Conservation (phyloP, 202 grass and related monocot species). For the Zoysia matrella region DNA sequence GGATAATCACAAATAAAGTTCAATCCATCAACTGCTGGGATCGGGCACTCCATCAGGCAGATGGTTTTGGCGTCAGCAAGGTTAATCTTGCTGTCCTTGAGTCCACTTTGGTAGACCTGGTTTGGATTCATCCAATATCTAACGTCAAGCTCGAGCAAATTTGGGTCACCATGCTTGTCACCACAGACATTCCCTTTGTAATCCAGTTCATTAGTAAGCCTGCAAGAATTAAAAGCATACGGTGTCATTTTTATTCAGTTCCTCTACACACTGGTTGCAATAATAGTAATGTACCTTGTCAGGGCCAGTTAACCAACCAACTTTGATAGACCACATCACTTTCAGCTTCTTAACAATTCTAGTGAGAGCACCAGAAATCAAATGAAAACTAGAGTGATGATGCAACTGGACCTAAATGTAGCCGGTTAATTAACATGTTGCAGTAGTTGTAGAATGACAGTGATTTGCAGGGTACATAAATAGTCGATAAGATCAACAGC, state of each 20-base stretch:
- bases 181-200: conserved; percentile 96
- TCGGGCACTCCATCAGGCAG: conserved; percentile 96
- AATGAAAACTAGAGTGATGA: neutral
- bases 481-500: neutral
- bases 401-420: neutral
- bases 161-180: conserved; percentile 61
- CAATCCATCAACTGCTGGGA: conserved; percentile 66
- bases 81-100: conserved; percentile 69
- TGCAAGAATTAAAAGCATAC: conserved; percentile 31
- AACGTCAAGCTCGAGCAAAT: conserved; percentile 84
- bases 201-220: conserved; percentile 87
- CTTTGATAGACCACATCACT: neutral
- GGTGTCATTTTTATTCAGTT: neutral
- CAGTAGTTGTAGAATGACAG: neutral
- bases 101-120: conserved; percentile 91
- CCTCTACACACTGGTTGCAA: neutral
- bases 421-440: neutral
- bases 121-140: conserved; percentile 93
- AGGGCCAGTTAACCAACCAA: neutral
- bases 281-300: neutral
- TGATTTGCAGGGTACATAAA: neutral
- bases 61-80: conserved; percentile 83
- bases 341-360: conserved; percentile 17
- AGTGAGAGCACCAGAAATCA: conserved; percentile 5
- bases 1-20: conserved; percentile 97